phyloP scores from a whole-genome alignment of 257 asterid species.

The Solanum etuberosum region DNA sequence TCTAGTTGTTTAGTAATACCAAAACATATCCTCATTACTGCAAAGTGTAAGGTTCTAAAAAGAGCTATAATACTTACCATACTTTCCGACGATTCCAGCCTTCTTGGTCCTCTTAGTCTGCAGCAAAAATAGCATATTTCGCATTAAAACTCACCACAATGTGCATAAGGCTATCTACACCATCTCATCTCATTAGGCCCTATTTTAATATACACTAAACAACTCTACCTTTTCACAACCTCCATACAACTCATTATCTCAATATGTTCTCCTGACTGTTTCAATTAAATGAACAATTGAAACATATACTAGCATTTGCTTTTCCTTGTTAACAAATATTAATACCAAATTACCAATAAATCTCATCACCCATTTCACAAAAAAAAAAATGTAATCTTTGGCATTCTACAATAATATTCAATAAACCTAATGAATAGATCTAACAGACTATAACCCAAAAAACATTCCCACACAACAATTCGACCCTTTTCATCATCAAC shows the following conservation, averaged over 20 bases:
- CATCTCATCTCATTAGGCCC: not conserved
- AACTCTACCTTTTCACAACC: not conserved
- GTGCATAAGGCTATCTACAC: not conserved
- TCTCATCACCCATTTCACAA: not conserved
- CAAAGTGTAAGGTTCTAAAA: not conserved
- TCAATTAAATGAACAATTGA: not conserved
- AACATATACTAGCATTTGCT: not conserved
- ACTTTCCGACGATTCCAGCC: not conserved
- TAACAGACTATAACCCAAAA: not conserved
- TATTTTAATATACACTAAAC: not conserved
- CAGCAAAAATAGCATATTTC: not conserved
- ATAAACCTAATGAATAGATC: not conserved
- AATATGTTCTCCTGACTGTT: not conserved
- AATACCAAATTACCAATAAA: not conserved
- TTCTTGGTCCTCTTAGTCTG: conserved; percentile 5
- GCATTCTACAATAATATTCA: not conserved
- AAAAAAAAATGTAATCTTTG: not conserved
- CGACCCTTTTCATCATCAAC: not conserved
- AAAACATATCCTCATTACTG: not conserved
- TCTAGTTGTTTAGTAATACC: not conserved
- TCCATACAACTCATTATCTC: not conserved
- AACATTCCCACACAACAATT: not conserved
- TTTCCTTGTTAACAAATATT: not conserved
- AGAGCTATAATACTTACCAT: not conserved
- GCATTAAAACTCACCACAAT: too few species aligned